Evolutionary conservation across 768 basidiomycete genomes (phyloP).

Genomic region (Tulasnella calospora): DNA sequence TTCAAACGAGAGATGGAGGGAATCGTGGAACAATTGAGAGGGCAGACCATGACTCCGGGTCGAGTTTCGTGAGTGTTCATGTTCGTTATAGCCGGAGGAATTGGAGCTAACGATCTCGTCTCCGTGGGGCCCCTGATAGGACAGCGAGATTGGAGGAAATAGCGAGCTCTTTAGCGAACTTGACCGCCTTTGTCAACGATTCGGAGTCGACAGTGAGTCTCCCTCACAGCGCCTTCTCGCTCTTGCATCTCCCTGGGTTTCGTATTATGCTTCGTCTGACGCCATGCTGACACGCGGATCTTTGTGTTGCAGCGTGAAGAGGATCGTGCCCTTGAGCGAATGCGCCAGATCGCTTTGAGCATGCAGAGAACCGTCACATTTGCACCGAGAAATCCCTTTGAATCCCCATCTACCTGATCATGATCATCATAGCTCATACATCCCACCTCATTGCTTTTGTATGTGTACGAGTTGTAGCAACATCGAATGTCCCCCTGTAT

Average conservation of each 20-base stretch:
- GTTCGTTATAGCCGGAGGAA: not conserved
- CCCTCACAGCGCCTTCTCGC: not conserved
- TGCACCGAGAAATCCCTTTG: constrained; percentile 7
- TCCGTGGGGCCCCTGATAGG: not conserved
- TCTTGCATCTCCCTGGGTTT: constrained; percentile 1
- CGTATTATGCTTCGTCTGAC: not conserved
- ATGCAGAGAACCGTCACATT: constrained; percentile 19
- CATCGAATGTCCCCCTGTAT: too few species aligned
- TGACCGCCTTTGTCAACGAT: constrained; percentile 23
- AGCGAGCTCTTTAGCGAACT: constrained; percentile 19
- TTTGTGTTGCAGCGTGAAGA: constrained; percentile 16
- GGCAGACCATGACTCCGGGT: constrained; percentile 14
- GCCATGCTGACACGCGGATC: not conserved
- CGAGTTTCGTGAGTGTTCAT: constrained; percentile 22
- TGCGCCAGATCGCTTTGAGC: constrained; percentile 20
- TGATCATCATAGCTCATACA: not conserved
- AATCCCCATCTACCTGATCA: not conserved
- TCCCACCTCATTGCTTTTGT: not conserved
- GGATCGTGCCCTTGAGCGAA: constrained; percentile 19
- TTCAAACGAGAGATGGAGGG: constrained; percentile 20
- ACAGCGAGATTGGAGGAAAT: constrained; percentile 25
- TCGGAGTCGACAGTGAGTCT: constrained; percentile 16
- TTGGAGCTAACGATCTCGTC: not conserved
- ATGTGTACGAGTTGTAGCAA: not conserved
- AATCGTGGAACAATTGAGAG: constrained; percentile 16